Evolutionary conservation across 2,329 filamentous ascomycete species (phyloP).

Genomic region (Hirsutella thompsonii): DNA sequence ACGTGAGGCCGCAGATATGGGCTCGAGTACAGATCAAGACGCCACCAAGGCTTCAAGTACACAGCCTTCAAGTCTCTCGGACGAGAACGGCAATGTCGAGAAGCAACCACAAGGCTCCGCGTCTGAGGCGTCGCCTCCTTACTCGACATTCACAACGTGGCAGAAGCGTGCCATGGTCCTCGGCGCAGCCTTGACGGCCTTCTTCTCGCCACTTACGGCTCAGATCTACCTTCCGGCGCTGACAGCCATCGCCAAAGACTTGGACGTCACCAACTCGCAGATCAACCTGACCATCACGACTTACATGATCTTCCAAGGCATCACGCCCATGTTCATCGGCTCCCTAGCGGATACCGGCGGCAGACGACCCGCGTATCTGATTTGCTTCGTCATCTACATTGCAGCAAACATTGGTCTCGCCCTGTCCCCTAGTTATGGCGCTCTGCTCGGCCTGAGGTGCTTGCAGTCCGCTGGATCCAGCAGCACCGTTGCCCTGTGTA

Average conservation of each 20-base stretch:
- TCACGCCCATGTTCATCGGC: slow-evolving; percentile 44
- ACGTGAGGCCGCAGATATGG: no score
- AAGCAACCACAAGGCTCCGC: slow-evolving; percentile 4
- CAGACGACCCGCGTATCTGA: slow-evolving; percentile 38
- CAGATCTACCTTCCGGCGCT: slow-evolving; percentile 44
- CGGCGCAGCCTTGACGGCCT: slow-evolving; percentile 21
- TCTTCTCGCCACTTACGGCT: slow-evolving; percentile 33
- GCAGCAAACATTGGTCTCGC: slow-evolving; percentile 41
- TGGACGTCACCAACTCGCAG: slow-evolving; percentile 25
- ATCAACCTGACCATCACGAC: slow-evolving; percentile 41
- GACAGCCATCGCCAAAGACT: slow-evolving; percentile 31
- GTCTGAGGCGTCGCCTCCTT: slow-evolving; percentile 10
- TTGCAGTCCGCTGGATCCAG: slow-evolving; percentile 46
- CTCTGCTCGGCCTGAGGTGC: slow-evolving; percentile 39
- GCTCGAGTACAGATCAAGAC: no score
- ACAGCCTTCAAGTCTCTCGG: no score
- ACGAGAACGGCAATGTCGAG: slow-evolving; percentile 4
- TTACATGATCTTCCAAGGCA: slow-evolving; percentile 47
- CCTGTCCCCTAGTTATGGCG: slow-evolving; percentile 31
- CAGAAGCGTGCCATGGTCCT: slow-evolving; percentile 28
- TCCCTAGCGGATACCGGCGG: slow-evolving; percentile 41
- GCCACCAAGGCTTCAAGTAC: no score
- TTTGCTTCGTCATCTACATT: slow-evolving; percentile 39
- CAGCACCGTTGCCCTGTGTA: slow-evolving; percentile 43
- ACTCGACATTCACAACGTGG: slow-evolving; percentile 25